Base-by-base conservation (phyloP, 345 rosid genomes). In the Abelmoschus esculentus region DNA sequence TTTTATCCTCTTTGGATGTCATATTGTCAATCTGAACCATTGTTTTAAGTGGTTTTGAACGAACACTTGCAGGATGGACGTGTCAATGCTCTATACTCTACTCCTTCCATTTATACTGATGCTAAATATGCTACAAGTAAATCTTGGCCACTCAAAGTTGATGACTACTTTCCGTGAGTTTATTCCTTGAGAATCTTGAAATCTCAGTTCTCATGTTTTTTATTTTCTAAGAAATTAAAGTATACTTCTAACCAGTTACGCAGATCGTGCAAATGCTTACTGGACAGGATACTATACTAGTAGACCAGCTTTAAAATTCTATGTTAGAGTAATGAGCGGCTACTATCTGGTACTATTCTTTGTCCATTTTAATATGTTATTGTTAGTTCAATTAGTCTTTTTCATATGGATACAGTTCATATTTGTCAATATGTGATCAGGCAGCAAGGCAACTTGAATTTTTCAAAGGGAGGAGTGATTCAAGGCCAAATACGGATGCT, bases 251-350 rank as follows among this genome's bases (percentile, higher is more conserved):
- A 66, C 56, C 92, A 95, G 99, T 64, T 95, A 95, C 72, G 99
- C 99, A 84, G 99, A 95, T 80, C 90, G 87, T 78, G 83, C 66
- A 61, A 88, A 91, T 85, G 90, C 91, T 74, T 95, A 89, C 79
- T 95, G 99, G 99, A 95, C 99, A 55, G 97, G 99, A 62, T 95
- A 91, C 80, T 95, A 88, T 77, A 74, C 93, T 60, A 95, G 99
- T 74, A 89, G 99, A 75, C 89, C 99, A 67, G 91, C 97, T 59
- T 63, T 95, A 57, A 95, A 95, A 82, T 89, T 87, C 76, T 91
- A 88, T 76, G 96, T 95, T 76, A 85, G 97, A 80, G 77, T 76
- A 79, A 81, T 91, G 99, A 95, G 99, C 61, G 90, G 86, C 81
- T 95, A 91, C 76, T 86, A 89, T 86, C 70, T 91, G 96, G 99